These are phyloP conservation scores for Blastocystis sp. DNA, from an alignment of 352 stramenopile genomes.

Conservation along the genomic window DNA sequence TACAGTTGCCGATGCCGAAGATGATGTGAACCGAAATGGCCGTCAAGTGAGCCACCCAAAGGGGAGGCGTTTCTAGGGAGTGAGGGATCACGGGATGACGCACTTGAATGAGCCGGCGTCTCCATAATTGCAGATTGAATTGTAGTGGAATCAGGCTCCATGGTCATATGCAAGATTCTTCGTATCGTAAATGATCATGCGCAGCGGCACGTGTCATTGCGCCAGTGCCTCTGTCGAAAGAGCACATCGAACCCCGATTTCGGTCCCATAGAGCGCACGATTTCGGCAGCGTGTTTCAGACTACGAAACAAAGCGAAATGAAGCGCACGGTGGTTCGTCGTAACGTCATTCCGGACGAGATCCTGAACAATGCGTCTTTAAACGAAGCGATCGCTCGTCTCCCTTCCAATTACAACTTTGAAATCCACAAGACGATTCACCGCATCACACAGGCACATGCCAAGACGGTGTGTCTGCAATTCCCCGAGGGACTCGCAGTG, in stretches of 20 bases:
- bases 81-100: no score
- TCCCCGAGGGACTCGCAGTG: slow-evolving; percentile 92
- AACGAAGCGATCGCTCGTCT: slow-evolving; percentile 78
- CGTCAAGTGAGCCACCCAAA: not conserved
- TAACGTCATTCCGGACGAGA: slow-evolving; percentile 70
- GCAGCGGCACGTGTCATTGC: no score
- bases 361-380: slow-evolving; percentile 73
- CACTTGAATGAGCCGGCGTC: no score
- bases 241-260: no score
- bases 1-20: slow-evolving; percentile 37
- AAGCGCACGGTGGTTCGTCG: slow-evolving; percentile 5
- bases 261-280: no score
- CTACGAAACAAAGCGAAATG: no score
- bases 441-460: slow-evolving; percentile 76
- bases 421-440: slow-evolving; percentile 92
- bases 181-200: no score
- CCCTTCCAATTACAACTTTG: slow-evolving; percentile 94
- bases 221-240: no score
- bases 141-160: not conserved
- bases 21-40: slow-evolving; percentile 1
- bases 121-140: no score
- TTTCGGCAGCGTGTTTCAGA: no score
- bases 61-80: not conserved
- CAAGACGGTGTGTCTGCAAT: slow-evolving; percentile 87
- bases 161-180: no score